Conservation (phyloP, 306 rosid genomes). For the Psophocarpus tetragonolobus region DNA sequence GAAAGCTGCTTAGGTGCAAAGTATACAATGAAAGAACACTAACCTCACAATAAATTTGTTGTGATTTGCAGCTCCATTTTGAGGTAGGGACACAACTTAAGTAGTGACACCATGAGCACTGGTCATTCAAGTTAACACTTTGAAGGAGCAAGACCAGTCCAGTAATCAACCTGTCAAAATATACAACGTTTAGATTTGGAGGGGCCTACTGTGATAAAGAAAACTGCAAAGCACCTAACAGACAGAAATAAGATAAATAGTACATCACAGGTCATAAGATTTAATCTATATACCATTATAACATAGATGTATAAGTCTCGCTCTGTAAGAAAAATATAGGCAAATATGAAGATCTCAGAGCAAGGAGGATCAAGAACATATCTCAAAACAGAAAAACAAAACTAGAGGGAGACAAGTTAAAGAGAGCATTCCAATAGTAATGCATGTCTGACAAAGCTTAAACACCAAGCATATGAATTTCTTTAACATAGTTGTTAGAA, state of each 20-base stretch:
- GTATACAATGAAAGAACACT: conserved; percentile 25
- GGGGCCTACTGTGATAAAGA: background rate
- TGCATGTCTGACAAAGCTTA: background rate
- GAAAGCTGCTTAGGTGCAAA: conserved; percentile 21
- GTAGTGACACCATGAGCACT: conserved; percentile 80
- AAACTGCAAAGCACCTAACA: background rate
- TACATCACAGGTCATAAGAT: background rate
- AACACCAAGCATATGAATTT: background rate
- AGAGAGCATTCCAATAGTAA: background rate
- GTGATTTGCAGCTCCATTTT: conserved; percentile 65
- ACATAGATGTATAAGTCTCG: background rate
- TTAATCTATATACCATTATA: background rate
- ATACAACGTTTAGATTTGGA: conserved; percentile 27
- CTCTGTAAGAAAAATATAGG: background rate
- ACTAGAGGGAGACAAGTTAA: background rate
- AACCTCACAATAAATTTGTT: conserved; percentile 54
- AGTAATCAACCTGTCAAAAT: conserved; percentile 50
- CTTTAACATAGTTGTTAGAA: background rate
- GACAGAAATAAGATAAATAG: background rate
- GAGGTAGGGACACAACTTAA: conserved; percentile 72
- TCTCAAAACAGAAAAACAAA: background rate
- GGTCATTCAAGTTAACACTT: conserved; percentile 57
- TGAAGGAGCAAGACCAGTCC: conserved; percentile 61
- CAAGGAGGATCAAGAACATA: conserved; percentile 1
- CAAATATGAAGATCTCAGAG: background rate